These are phyloP conservation scores for Obelidium mucronatum DNA, from an alignment of 192 early-diverging fungal genomes.

Conservation along the genomic window DNA sequence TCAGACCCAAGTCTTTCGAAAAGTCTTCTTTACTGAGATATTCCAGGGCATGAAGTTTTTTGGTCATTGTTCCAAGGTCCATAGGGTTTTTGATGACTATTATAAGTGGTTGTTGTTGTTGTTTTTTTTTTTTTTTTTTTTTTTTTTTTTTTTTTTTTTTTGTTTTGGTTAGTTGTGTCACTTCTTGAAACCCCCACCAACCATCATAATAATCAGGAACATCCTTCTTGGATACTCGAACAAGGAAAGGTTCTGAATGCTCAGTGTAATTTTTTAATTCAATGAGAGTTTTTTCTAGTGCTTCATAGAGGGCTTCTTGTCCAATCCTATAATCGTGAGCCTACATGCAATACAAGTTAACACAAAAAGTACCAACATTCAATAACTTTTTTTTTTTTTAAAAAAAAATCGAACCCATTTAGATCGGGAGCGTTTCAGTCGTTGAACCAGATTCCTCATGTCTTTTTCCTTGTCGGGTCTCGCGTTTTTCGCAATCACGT, in stretches of 20 bases:
- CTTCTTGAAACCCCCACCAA: slow-evolving; percentile 46
- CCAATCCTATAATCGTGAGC: slow-evolving; percentile 84
- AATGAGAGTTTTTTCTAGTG: slow-evolving; percentile 81
- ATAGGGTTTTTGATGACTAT: slow-evolving; percentile 92
- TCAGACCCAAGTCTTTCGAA: slow-evolving; percentile 83
- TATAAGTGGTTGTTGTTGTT: not conserved
- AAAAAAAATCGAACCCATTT: slow-evolving; percentile 72
- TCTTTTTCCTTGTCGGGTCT: slow-evolving; percentile 58
- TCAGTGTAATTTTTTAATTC: slow-evolving; percentile 82
- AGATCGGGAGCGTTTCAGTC: slow-evolving; percentile 79
- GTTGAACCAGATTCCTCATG: slow-evolving; percentile 75
- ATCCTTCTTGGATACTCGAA: slow-evolving; percentile 86
- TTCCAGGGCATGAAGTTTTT: slow-evolving; percentile 79
- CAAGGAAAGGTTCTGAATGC: slow-evolving; percentile 84
- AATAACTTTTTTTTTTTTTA: not conserved
- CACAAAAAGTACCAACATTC: not conserved
- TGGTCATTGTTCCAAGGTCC: slow-evolving; percentile 92
- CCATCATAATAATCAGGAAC: slow-evolving; percentile 92
- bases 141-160: too few relatives aligned
- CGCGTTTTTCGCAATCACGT: slow-evolving; percentile 77
- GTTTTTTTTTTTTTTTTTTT: too few relatives aligned
- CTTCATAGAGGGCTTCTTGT: slow-evolving; percentile 92
- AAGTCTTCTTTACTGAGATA: slow-evolving; percentile 93
- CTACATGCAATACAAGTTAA: slow-evolving; percentile 37
- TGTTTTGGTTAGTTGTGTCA: too few relatives aligned